phyloP scores from a whole-genome alignment of 73 alveolate species.

The Stentor roeselii region DNA sequence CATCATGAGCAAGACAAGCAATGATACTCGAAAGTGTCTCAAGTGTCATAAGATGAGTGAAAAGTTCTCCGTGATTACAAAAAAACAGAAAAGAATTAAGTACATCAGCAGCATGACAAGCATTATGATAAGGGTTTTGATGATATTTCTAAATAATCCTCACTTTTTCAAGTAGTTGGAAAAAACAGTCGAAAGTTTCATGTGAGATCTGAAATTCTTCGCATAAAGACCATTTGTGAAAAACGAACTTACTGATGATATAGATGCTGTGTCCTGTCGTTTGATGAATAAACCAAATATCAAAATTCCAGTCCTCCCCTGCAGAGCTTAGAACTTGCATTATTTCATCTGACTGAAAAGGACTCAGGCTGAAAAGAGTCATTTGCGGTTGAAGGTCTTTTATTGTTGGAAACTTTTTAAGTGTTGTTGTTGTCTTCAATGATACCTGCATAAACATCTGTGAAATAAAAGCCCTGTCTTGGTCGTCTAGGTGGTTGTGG shows the following conservation, averaged over 20 bases:
- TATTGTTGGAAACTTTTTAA: too few species aligned
- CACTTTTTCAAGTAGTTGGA: conserved; percentile 15
- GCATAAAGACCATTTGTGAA: conserved; percentile 6
- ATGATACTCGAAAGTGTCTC: conserved; percentile 38
- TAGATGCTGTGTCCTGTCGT: conserved; percentile 9
- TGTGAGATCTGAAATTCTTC: not conserved
- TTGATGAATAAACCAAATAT: conserved; percentile 2
- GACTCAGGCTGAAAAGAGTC: not conserved
- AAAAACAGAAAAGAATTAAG: conserved; percentile 43
- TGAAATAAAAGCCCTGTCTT: conserved; percentile 13
- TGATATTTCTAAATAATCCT: conserved; percentile 22
- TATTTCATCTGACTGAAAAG: not conserved
- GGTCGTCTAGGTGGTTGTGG: not conserved
- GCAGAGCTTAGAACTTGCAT: conserved; percentile 3
- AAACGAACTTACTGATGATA: not conserved
- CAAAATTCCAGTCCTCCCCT: conserved; percentile 33
- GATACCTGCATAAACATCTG: not conserved
- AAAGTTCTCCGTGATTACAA: conserved; percentile 33
- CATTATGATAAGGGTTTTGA: conserved; percentile 53
- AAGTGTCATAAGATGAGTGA: conserved; percentile 23
- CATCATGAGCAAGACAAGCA: conserved; percentile 52
- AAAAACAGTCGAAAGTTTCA: not conserved
- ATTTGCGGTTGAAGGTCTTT: not conserved
- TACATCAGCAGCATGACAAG: conserved; percentile 69
- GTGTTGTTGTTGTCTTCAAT: not conserved